phyloP scores from a whole-genome alignment of 73 alveolate genomes.

The Uronychia setigera region DNA sequence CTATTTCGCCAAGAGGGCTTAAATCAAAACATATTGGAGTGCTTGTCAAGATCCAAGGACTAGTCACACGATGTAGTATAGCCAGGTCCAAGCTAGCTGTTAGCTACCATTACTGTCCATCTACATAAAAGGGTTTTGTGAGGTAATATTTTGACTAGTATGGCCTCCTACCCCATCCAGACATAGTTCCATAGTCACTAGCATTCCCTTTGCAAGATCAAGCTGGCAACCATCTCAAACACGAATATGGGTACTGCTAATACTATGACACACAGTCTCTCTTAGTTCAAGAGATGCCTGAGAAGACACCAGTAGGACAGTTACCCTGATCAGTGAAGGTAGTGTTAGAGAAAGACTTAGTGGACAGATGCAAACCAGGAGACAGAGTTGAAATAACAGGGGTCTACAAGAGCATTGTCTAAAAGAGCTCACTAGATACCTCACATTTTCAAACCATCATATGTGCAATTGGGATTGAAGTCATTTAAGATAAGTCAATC shows the following conservation, averaged over 20 bases:
- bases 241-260: constrained; percentile 94
- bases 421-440: constrained; percentile 40
- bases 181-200: constrained; percentile 16
- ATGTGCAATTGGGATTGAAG: constrained; percentile 74
- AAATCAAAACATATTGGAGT: constrained; percentile 80
- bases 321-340: constrained; percentile 96
- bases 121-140: constrained; percentile 77
- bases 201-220: constrained; percentile 81
- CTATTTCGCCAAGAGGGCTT: constrained; percentile 97
- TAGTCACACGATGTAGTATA: constrained; percentile 92
- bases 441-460: constrained; percentile 84
- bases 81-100: constrained; percentile 89
- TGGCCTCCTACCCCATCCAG: constrained; percentile 17
- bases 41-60: constrained; percentile 96
- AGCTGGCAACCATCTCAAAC: constrained; percentile 84
- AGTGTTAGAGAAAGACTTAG: constrained; percentile 90
- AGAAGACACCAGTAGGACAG: constrained; percentile 98
- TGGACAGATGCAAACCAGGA: constrained; percentile 98
- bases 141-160: constrained; percentile 81
- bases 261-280: constrained; percentile 89
- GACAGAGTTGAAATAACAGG: constrained; percentile 98
- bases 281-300: constrained; percentile 98
- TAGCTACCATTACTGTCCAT: constrained; percentile 92
- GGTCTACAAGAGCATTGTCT: constrained; percentile 82
- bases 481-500: constrained; percentile 70